Base-by-base conservation (phyloP, 768 basidiomycete species). In the Trametes punicea region DNA sequence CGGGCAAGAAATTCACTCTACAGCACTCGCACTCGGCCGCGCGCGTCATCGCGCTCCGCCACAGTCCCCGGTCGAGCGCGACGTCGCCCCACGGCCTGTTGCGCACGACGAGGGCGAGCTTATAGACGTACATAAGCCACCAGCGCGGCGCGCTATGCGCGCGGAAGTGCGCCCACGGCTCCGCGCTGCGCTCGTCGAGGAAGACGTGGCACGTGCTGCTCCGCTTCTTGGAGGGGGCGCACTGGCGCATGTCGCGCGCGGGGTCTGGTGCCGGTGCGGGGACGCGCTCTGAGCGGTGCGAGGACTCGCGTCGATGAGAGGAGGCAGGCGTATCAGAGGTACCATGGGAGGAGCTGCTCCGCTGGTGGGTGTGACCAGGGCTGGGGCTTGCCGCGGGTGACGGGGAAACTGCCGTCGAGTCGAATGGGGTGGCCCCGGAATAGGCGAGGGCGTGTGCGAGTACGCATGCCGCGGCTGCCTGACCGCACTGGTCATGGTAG, bases 401-500 rank as follows among this genome's bases (percentile, higher is more conserved):
- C 2, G 21, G 1, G 0, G 60, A 21, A 23, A 47, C 15, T 31
- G 47, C 41, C 10, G 41, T 34, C 1, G 25, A 13, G 11, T 30
- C 36, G 4, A 30, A n/a, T 6, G 51, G 27, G 18, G 38, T 18
- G 13, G 26, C 33, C 25, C 34, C 44, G 41, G 51, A 31, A 51
- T 56, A 62, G 20, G 23, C 8, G 45, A 62, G 50, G n/a, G 57
- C 56, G 33, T 50, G 41, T 21, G 27, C 25, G 13, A 52, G 46
- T 16, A 57, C 50, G 45, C 36, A 39, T 9, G 25, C 49, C 3
- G 56, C 36, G 3, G 62, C 61, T 26, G 46, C 61, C 13, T 51
- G 66, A 6, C 73, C 75, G 57, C 77, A 77, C 29, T 65, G 52
- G 33, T 67, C 65, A 60, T 77, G 75, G 59, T 78, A 79, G 30